These are phyloP conservation scores for Candida tammaniensis DNA, from an alignment of 805 yeast species.

Conservation along the genomic window DNA sequence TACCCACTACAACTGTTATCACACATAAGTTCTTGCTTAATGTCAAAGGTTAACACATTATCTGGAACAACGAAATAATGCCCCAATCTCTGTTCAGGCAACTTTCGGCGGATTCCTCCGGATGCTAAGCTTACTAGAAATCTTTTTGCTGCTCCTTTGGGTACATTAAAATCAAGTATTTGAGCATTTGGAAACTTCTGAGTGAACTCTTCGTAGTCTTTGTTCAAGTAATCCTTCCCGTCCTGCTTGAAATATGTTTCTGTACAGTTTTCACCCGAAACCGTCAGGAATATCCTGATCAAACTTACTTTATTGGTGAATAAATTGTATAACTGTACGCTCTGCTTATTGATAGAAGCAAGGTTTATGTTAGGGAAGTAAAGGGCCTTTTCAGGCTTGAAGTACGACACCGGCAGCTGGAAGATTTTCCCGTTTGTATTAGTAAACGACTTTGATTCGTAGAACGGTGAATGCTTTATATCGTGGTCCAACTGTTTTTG, in stretches of 20 bases:
- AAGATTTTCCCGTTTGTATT: conserved; percentile 85
- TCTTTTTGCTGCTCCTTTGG: conserved; percentile 72
- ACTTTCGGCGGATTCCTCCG: conserved; percentile 38
- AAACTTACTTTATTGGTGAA: conserved; percentile 56
- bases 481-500: conserved; percentile 41
- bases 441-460: conserved; percentile 46
- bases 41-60: conserved; percentile 51
- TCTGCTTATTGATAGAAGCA: conserved; percentile 42
- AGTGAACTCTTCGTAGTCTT: conserved; percentile 35
- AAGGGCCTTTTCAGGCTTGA: conserved; percentile 66
- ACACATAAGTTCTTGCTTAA: conserved; percentile 58
- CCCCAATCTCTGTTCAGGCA: conserved; percentile 50
- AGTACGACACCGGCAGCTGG: conserved; percentile 75
- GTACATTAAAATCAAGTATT: conserved; percentile 71
- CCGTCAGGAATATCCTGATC: conserved; percentile 62
- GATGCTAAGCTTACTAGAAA: conserved; percentile 50
- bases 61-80: conserved; percentile 66
- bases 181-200: conserved; percentile 54
- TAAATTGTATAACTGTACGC: conserved; percentile 32
- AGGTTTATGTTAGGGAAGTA: conserved; percentile 82
- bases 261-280: conserved; percentile 68
- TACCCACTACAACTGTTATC: conserved; percentile 83
- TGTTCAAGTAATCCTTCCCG: conserved; percentile 38
- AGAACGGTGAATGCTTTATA: conserved; percentile 41
- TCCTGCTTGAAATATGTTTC: conserved; percentile 54